phyloP scores from a whole-genome alignment of 768 basidiomycete genomes.

The Dentipellis fragilis region DNA sequence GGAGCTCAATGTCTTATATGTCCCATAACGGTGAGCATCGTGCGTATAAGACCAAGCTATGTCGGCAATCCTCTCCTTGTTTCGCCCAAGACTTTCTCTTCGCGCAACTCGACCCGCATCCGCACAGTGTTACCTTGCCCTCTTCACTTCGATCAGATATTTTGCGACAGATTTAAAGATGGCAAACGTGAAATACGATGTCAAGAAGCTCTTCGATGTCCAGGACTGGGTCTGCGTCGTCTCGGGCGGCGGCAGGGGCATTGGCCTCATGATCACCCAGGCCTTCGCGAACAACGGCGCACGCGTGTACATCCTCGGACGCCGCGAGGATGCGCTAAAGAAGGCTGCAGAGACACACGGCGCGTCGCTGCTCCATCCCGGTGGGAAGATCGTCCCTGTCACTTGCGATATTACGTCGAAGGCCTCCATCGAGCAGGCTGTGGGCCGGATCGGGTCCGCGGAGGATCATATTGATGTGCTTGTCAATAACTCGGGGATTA shows the following conservation, averaged over 20 bases:
- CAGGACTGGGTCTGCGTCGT: slow-evolving; percentile 19
- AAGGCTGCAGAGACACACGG: slow-evolving; percentile 19
- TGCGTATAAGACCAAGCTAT: too few species aligned
- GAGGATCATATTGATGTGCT: slow-evolving; percentile 24
- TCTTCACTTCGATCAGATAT: background rate
- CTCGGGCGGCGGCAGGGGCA: slow-evolving; percentile 25
- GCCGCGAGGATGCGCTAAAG: slow-evolving; percentile 24
- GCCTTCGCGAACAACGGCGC: slow-evolving; percentile 33
- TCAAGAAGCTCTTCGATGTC: slow-evolving; percentile 20
- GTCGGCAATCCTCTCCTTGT: background rate
- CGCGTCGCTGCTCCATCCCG: slow-evolving; percentile 16
- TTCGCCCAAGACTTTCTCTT: background rate
- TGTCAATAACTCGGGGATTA: slow-evolving; percentile 26
- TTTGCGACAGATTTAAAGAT: background rate
- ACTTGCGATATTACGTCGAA: slow-evolving; percentile 20
- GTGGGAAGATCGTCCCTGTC: slow-evolving; percentile 22
- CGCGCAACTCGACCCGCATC: background rate
- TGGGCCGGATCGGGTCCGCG: slow-evolving; percentile 15
- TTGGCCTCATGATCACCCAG: slow-evolving; percentile 34
- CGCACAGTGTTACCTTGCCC: background rate
- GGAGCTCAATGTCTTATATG: too few species aligned
- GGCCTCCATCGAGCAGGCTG: slow-evolving; percentile 18
- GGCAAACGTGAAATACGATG: slow-evolving; percentile 13
- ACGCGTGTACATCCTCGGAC: slow-evolving; percentile 29
- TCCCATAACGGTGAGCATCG: too few species aligned